phyloP scores from a whole-genome alignment of 148 eudicot genomes.

The Chenopodium formosanum region DNA sequence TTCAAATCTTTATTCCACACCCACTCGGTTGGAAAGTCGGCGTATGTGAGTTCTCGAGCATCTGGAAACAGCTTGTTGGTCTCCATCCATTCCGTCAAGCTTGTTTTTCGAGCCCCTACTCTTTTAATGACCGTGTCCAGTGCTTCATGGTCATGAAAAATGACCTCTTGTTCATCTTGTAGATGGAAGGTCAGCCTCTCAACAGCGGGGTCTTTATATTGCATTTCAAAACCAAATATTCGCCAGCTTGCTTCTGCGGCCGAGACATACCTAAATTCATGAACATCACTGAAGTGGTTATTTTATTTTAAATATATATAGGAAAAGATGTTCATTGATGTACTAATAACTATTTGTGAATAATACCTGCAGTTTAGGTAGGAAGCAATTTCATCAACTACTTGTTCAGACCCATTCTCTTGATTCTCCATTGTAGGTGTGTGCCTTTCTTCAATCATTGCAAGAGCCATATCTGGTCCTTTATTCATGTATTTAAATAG shows the following conservation, averaged over 20 bases:
- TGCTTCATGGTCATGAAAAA: neutral
- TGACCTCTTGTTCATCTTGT: neutral
- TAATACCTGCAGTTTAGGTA: neutral
- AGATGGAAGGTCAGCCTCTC: neutral
- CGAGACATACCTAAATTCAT: constrained; percentile 6
- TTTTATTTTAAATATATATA: too few relatives aligned
- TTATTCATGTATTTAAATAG: constrained; percentile 18
- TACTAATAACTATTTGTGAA: too few relatives aligned
- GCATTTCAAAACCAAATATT: neutral
- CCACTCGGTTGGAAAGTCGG: constrained; percentile 15
- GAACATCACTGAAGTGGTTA: too few relatives aligned
- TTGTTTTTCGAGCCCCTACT: neutral
- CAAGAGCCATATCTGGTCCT: constrained; percentile 22
- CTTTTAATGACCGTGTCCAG: neutral
- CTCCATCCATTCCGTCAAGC: neutral
- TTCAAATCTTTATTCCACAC: neutral
- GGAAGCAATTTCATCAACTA: constrained; percentile 12
- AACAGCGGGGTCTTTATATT: neutral
- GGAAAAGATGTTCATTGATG: too few relatives aligned
- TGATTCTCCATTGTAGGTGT: neutral
- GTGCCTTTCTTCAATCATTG: neutral
- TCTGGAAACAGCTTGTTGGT: neutral
- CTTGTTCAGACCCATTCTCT: neutral
- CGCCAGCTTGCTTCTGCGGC: constrained; percentile 10
- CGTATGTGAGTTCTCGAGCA: neutral